Conservation (phyloP, 2,329 filamentous ascomycete genomes). For the Monosporascus sp. region DNA sequence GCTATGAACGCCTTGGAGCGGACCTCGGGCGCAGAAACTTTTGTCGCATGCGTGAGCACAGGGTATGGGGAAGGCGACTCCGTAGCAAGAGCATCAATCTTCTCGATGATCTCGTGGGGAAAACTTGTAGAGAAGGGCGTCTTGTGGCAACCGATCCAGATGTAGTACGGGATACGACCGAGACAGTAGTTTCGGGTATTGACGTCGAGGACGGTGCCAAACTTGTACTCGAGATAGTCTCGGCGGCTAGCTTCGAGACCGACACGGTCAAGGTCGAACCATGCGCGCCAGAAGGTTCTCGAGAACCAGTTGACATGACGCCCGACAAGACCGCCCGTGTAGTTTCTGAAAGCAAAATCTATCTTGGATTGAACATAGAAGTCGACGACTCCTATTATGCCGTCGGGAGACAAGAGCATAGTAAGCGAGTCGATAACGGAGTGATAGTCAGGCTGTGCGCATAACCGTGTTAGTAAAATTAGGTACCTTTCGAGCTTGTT, state of each 20-base stretch:
- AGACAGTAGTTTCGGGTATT: slow-evolving; percentile 79
- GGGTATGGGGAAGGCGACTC: slow-evolving; percentile 82
- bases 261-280: slow-evolving; percentile 92
- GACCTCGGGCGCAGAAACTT: slow-evolving; percentile 60
- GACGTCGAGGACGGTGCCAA: slow-evolving; percentile 78
- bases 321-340: slow-evolving; percentile 79
- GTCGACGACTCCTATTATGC: slow-evolving; percentile 80
- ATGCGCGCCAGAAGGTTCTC: slow-evolving; percentile 88
- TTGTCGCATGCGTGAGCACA: slow-evolving; percentile 53
- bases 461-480: too few relatives aligned
- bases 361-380: slow-evolving; percentile 91
- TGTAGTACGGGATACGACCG: slow-evolving; percentile 91
- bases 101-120: slow-evolving; percentile 66
- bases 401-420: slow-evolving; percentile 67
- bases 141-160: slow-evolving; percentile 87
- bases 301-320: slow-evolving; percentile 87
- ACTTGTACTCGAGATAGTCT: slow-evolving; percentile 94
- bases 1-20: slow-evolving; percentile 88
- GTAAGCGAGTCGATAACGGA: slow-evolving; percentile 83
- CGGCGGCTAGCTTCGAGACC: slow-evolving; percentile 75
- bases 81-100: slow-evolving; percentile 83
- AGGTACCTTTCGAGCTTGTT: too few relatives aligned
- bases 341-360: slow-evolving; percentile 82
- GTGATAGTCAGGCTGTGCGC: slow-evolving; percentile 86
- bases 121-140: slow-evolving; percentile 58